Evolutionary conservation across 257 asterid species (phyloP).

Genomic region (Solanum dulcamara): DNA sequence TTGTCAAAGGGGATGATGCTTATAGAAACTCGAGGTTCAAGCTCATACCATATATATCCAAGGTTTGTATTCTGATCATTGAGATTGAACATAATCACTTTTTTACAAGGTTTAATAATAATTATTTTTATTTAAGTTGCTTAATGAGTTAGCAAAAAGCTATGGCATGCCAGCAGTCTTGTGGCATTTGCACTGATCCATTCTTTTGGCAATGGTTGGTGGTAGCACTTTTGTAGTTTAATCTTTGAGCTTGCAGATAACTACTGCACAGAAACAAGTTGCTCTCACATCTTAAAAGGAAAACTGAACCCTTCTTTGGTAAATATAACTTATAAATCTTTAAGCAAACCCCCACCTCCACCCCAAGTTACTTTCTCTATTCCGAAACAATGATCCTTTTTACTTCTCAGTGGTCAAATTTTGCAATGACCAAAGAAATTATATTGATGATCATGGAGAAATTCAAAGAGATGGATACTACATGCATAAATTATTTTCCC

Average conservation of each 20-base stretch:
- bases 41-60: conserved; percentile 94
- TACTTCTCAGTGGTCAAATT: background rate
- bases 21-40: conserved; percentile 95
- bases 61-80: conserved; percentile 31
- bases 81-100: background rate
- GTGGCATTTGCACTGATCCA: background rate
- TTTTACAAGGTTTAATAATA: background rate
- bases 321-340: background rate
- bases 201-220: background rate
- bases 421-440: background rate
- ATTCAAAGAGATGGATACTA: background rate
- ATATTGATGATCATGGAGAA: background rate
- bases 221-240: background rate
- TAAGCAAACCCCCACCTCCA: background rate
- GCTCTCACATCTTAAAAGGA: background rate
- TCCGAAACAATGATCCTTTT: background rate
- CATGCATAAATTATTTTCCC: background rate
- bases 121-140: background rate
- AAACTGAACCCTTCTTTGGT: background rate
- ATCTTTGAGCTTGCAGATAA: background rate
- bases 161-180: background rate
- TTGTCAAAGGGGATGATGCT: conserved; percentile 88
- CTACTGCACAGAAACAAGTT: background rate
- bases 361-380: background rate
- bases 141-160: background rate